phyloP scores from a whole-genome alignment of 1,284 basidiomycete species.

The Farysia itapuensis region DNA sequence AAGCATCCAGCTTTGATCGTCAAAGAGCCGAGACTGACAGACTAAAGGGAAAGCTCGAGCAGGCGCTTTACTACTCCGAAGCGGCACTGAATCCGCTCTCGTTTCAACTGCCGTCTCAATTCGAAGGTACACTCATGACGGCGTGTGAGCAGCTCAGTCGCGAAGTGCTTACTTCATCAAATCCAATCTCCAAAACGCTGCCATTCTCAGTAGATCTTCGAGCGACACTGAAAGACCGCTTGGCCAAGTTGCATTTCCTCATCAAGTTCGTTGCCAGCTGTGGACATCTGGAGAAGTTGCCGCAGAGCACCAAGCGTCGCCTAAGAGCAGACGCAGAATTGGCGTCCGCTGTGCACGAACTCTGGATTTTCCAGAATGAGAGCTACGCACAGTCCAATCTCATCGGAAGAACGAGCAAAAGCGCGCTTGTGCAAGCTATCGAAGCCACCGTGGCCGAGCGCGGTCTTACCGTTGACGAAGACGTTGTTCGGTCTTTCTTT shows the following conservation, averaged over 20 bases:
- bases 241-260: slow-evolving; percentile 75
- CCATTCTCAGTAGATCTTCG: slow-evolving; percentile 68
- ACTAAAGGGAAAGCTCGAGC: slow-evolving; percentile 80
- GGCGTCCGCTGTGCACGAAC: slow-evolving; percentile 74
- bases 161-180: slow-evolving; percentile 59
- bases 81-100: slow-evolving; percentile 75
- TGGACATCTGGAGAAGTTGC: slow-evolving; percentile 67
- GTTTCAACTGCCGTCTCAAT: slow-evolving; percentile 76
- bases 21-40: slow-evolving; percentile 61
- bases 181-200: slow-evolving; percentile 21
- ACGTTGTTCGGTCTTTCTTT: slow-evolving; percentile 83
- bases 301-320: slow-evolving; percentile 73
- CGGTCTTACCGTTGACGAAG: slow-evolving; percentile 64
- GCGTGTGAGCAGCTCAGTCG: slow-evolving; percentile 71
- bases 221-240: slow-evolving; percentile 74
- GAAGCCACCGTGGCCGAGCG: slow-evolving; percentile 68
- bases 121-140: slow-evolving; percentile 73
- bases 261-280: slow-evolving; percentile 72
- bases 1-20: slow-evolving; percentile 12
- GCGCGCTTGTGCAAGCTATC: slow-evolving; percentile 64
- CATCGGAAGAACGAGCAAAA: neutral
- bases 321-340: slow-evolving; percentile 87
- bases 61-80: slow-evolving; percentile 80
- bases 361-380: slow-evolving; percentile 82
- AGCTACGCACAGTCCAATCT: slow-evolving; percentile 8